phyloP scores from a whole-genome alignment of 1,284 basidiomycete species.

The Laetiporus sulphureus region DNA sequence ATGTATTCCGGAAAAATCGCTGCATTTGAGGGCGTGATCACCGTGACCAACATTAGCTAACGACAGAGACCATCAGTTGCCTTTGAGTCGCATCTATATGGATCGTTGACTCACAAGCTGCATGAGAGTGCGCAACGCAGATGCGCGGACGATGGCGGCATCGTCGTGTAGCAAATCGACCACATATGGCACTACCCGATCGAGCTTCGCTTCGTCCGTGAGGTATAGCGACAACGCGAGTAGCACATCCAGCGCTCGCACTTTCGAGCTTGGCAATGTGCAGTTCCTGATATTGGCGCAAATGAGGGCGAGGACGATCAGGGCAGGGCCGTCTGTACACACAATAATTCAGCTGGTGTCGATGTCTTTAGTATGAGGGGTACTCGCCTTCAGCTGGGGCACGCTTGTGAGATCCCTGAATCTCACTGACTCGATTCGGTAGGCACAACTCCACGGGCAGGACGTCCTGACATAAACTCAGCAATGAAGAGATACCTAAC shows the following conservation, averaged over 20 bases:
- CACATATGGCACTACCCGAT: constrained; percentile 90
- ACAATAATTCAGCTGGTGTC: not conserved
- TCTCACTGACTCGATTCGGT: constrained; percentile 59
- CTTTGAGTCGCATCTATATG: no score
- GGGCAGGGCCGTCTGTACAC: constrained; percentile 65
- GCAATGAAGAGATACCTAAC: not conserved
- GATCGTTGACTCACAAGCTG: constrained; percentile 61
- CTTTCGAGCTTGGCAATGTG: constrained; percentile 78
- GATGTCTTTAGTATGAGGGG: constrained; percentile 5
- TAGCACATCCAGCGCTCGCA: constrained; percentile 83
- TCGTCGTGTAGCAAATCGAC: constrained; percentile 88
- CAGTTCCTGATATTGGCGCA: constrained; percentile 92
- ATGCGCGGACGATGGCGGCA: constrained; percentile 71
- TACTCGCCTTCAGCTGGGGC: constrained; percentile 58
- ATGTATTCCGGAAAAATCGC: constrained; percentile 93
- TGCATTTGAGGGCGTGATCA: constrained; percentile 87
- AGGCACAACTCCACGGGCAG: constrained; percentile 73
- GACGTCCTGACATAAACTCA: constrained; percentile 45
- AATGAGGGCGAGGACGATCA: constrained; percentile 79
- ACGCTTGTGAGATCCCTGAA: constrained; percentile 33
- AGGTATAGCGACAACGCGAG: constrained; percentile 79
- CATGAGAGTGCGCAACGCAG: constrained; percentile 76
- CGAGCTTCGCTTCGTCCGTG: constrained; percentile 93
- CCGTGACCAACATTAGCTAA: constrained; percentile 79
- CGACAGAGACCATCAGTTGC: not conserved